Percentiles rank a stretch among this genome's conserved stretches.
phyloP scores from a whole-genome alignment of 257 asterid species.

The Fraxinus anomala region DNA sequence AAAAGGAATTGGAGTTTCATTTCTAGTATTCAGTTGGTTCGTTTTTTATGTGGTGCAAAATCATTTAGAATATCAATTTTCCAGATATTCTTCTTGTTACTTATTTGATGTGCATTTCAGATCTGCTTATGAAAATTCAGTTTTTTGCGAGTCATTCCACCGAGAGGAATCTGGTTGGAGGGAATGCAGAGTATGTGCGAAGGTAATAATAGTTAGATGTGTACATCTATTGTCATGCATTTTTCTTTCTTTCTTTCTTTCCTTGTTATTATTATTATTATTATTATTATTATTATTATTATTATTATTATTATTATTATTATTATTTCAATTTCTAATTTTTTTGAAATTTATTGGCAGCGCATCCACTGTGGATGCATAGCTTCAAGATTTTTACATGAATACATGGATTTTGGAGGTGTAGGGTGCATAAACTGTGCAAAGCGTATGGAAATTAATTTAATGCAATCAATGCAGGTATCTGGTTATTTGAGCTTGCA shows the following conservation, averaged over 20 bases:
- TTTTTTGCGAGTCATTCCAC: conserved; percentile 80
- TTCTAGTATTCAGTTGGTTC: neutral
- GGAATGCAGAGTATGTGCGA: conserved; percentile 75
- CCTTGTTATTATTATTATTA: too few species aligned
- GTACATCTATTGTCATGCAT: conserved; percentile 8
- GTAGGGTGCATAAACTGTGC: conserved; percentile 69
- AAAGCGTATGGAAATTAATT: conserved; percentile 55
- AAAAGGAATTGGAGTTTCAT: neutral
- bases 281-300: too few species aligned
- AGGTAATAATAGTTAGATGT: conserved; percentile 45
- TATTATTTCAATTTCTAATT: conserved; percentile 13
- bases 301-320: too few species aligned
- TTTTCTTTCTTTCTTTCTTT: neutral
- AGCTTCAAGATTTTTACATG: conserved; percentile 72
- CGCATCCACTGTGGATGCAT: conserved; percentile 88
- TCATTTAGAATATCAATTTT: neutral
- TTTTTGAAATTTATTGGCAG: conserved; percentile 42
- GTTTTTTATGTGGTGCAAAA: neutral
- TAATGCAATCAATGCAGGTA: conserved; percentile 59
- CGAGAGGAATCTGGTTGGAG: conserved; percentile 88
- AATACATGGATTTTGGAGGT: conserved; percentile 89
- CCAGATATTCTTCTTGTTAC: conserved; percentile 3
- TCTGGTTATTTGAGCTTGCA: conserved; percentile 5
- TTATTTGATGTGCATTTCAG: conserved; percentile 43
- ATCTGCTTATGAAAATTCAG: conserved; percentile 66